These are phyloP conservation scores for Geranium incanum DNA, from an alignment of 441 rosid genomes.

Conservation along the genomic window DNA sequence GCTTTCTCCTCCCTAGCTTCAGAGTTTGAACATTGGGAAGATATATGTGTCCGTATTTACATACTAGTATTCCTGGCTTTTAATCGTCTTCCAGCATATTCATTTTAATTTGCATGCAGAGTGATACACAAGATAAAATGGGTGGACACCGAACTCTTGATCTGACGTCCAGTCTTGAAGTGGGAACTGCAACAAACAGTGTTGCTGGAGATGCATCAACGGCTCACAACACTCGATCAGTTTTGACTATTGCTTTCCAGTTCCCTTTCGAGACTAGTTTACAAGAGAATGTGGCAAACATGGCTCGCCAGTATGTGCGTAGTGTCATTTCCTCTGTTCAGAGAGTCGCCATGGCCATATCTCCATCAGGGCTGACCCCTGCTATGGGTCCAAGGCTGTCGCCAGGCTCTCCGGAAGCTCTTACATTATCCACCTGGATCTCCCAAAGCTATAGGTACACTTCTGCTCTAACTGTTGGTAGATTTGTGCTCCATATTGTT, in stretches of 20 bases:
- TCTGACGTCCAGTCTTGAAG: slow-evolving; percentile 89
- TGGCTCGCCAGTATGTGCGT: slow-evolving; percentile 94
- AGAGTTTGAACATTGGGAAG: too few relatives aligned
- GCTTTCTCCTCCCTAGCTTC: too few relatives aligned
- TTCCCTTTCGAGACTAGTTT: slow-evolving; percentile 82
- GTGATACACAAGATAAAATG: slow-evolving; percentile 50
- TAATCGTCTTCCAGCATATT: too few relatives aligned
- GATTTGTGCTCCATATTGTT: too few relatives aligned
- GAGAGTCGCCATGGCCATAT: slow-evolving; percentile 90
- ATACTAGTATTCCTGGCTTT: too few relatives aligned
- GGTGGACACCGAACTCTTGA: slow-evolving; percentile 67
- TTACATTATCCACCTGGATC: slow-evolving; percentile 79
- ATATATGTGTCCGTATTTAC: too few relatives aligned
- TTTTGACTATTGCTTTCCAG: slow-evolving; percentile 95
- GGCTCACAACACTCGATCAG: slow-evolving; percentile 52
- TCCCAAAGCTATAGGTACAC: slow-evolving; percentile 63
- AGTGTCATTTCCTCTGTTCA: slow-evolving; percentile 93
- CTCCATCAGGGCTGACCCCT: slow-evolving; percentile 71
- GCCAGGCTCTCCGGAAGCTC: slow-evolving; percentile 86
- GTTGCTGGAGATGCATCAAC: slow-evolving; percentile 47
- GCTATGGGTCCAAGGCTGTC: slow-evolving; percentile 54
- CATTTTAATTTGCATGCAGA: slow-evolving; percentile 28
- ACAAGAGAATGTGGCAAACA: slow-evolving; percentile 84
- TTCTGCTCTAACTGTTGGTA: not conserved
- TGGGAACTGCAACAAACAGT: slow-evolving; percentile 50